A percentile compares a stretch with the other conserved stretches of the same genome.
Evolutionary conservation across 805 yeast genomes (phyloP).

Genomic region (Saturnispora sekii): DNA sequence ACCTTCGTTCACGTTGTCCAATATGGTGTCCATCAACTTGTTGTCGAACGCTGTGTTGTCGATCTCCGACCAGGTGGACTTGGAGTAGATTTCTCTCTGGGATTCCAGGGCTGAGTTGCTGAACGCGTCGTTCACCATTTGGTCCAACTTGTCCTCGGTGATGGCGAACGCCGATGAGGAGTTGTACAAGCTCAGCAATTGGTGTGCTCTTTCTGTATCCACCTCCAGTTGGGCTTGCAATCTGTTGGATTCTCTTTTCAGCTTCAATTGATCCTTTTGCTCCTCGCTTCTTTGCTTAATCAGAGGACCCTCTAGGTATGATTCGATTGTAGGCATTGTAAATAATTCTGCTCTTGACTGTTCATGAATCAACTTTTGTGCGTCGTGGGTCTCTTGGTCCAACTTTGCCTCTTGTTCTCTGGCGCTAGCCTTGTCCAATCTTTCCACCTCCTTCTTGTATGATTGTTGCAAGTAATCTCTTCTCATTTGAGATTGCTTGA

Average conservation of each 20-base stretch:
- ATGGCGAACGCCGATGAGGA: conserved; percentile 60
- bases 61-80: conserved; percentile 14
- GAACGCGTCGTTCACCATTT: conserved; percentile 50
- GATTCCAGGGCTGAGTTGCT: conserved; percentile 8
- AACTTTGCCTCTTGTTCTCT: conserved; percentile 18
- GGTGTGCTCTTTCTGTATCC: conserved; percentile 43
- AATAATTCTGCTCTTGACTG: conserved; percentile 44
- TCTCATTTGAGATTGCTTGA: conserved; percentile 54
- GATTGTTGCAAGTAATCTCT: conserved; percentile 61
- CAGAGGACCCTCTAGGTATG: conserved; percentile 55
- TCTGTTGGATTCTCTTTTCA: conserved; percentile 63
- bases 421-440: conserved; percentile 25
- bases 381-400: conserved; percentile 24
- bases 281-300: conserved; percentile 65
- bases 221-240: conserved; percentile 41
- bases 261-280: conserved; percentile 45
- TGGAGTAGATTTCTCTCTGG: conserved; percentile 7
- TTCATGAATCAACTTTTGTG: conserved; percentile 25
- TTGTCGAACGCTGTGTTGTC: conserved; percentile 19
- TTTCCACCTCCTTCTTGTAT: conserved; percentile 31
- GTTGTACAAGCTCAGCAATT: conserved; percentile 63
- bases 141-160: conserved; percentile 55
- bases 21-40: conserved; percentile 21
- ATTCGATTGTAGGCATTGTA: conserved; percentile 74
- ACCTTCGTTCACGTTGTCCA: conserved; percentile 25